Conservation (phyloP, 140 eudicot genomes). For the Anethum foeniculum region DNA sequence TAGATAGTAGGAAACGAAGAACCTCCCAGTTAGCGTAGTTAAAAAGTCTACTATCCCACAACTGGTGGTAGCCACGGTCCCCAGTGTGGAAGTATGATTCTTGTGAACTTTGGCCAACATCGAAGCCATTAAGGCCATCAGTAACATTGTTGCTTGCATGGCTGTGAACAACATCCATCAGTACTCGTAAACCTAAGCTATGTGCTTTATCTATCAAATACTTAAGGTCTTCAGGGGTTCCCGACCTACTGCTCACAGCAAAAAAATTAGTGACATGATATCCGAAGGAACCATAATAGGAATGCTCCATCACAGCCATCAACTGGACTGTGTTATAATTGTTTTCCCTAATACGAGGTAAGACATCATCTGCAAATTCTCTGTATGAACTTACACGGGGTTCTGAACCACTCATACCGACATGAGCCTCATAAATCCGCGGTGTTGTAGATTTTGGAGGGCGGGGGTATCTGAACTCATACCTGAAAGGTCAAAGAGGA, state of each 20-base stretch:
- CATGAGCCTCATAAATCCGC: slow-evolving; percentile 93
- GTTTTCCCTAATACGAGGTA: slow-evolving; percentile 78
- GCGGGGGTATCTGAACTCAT: slow-evolving; percentile 66
- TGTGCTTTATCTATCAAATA: slow-evolving; percentile 91
- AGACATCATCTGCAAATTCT: slow-evolving; percentile 80
- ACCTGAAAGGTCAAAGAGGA: slow-evolving; percentile 36
- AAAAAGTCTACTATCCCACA: slow-evolving; percentile 92
- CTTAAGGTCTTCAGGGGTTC: slow-evolving; percentile 92
- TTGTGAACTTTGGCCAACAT: slow-evolving; percentile 84
- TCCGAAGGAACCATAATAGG: slow-evolving; percentile 90
- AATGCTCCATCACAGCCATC: slow-evolving; percentile 98
- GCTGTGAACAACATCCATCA: slow-evolving; percentile 97
- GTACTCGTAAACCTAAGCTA: slow-evolving; percentile 79
- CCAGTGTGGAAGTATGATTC: slow-evolving; percentile 92
- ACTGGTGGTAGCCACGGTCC: slow-evolving; percentile 76
- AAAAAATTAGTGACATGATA: slow-evolving; percentile 90
- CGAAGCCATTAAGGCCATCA: slow-evolving; percentile 91
- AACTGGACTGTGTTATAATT: slow-evolving; percentile 88
- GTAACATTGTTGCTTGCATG: slow-evolving; percentile 89
- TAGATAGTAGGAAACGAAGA: slow-evolving; percentile 86
- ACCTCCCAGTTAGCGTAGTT: slow-evolving; percentile 97
- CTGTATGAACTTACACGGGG: slow-evolving; percentile 78
- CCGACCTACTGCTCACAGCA: slow-evolving; percentile 91
- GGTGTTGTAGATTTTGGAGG: slow-evolving; percentile 80
- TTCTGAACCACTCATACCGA: slow-evolving; percentile 93